These are phyloP conservation scores for Tulasnella sp. DNA, from an alignment of 768 basidiomycete genomes.

Conservation along the genomic window DNA sequence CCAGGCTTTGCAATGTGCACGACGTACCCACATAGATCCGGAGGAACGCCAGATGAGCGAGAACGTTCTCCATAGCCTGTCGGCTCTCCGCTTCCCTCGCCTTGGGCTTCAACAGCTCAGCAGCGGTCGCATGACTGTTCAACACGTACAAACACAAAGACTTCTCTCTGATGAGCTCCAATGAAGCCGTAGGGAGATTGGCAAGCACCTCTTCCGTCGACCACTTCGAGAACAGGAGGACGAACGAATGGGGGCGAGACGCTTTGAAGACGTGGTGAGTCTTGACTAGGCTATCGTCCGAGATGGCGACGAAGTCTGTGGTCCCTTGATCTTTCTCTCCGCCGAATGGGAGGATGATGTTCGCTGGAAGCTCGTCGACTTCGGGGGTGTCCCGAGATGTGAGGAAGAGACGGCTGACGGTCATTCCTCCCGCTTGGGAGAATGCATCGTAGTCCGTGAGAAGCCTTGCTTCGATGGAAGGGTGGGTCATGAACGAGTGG, in stretches of 20 bases:
- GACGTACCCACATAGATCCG: slow-evolving; percentile 64
- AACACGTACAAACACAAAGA: slow-evolving; percentile 48
- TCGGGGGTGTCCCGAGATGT: slow-evolving; percentile 32
- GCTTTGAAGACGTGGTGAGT: slow-evolving; percentile 60
- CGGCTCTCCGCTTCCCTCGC: slow-evolving; percentile 23
- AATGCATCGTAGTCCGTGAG: slow-evolving; percentile 64
- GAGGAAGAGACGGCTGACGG: slow-evolving; percentile 57
- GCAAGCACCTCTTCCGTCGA: slow-evolving; percentile 56
- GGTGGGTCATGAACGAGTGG: slow-evolving; percentile 39
- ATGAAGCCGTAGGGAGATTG: slow-evolving; percentile 47
- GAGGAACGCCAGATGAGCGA: slow-evolving; percentile 71
- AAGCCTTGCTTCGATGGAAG: slow-evolving; percentile 44
- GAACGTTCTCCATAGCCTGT: slow-evolving; percentile 35
- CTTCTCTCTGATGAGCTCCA: slow-evolving; percentile 38
- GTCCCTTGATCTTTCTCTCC: slow-evolving; percentile 34
- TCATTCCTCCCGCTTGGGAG: slow-evolving; percentile 60
- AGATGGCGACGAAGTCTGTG: slow-evolving; percentile 60
- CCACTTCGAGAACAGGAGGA: slow-evolving; percentile 72
- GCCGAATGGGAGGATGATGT: slow-evolving; percentile 44
- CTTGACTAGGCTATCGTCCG: slow-evolving; percentile 69
- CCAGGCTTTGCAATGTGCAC: slow-evolving; percentile 34
- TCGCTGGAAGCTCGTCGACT: slow-evolving; percentile 36
- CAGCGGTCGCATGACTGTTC: slow-evolving; percentile 45
- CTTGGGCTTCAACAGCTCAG: slow-evolving; percentile 25
- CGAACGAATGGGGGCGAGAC: slow-evolving; percentile 52